phyloP scores from a whole-genome alignment of 495 filamentous ascomycete species.

The Tuber brumale region DNA sequence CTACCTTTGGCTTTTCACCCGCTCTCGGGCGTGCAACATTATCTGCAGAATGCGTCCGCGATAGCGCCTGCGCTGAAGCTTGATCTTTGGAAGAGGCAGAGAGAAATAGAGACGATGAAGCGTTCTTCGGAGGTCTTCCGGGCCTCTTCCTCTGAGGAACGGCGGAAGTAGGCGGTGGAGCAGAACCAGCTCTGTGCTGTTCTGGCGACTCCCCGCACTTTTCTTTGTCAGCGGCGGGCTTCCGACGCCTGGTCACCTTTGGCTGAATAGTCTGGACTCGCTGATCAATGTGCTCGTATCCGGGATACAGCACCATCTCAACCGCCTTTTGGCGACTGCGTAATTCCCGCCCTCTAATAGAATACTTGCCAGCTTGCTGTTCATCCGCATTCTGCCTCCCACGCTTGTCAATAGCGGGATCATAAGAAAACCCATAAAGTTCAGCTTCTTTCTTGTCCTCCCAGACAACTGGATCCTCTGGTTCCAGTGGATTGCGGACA shows the following conservation, averaged over 20 bases:
- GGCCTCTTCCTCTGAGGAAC: constrained; percentile 28
- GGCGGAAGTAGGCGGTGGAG: constrained; percentile 19
- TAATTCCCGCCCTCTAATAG: constrained; percentile 33
- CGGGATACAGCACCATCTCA: constrained; percentile 28
- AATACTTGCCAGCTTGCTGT: constrained; percentile 37
- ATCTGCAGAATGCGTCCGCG: constrained; percentile 34
- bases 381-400: constrained; percentile 37
- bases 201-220: constrained; percentile 28
- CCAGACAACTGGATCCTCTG: constrained; percentile 34
- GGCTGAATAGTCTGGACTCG: constrained; percentile 31
- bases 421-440: constrained; percentile 37
- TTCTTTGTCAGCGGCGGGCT: constrained; percentile 33
- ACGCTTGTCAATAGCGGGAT: constrained; percentile 38
- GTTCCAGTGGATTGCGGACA: constrained; percentile 27
- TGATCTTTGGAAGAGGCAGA: constrained; percentile 16
- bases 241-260: constrained; percentile 32
- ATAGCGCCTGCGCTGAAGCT: constrained; percentile 26
- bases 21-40: constrained; percentile 12
- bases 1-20: constrained; percentile 2
- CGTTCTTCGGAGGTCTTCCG: constrained; percentile 33
- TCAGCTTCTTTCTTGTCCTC: constrained; percentile 41
- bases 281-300: constrained; percentile 32
- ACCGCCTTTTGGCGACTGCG: constrained; percentile 33
- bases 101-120: constrained; percentile 23
- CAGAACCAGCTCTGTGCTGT: constrained; percentile 24